Percentiles rank a stretch among this genome's conserved stretches.
Conservation (phyloP, 108 stramenopile species). For the Seminavis robusta region DNA sequence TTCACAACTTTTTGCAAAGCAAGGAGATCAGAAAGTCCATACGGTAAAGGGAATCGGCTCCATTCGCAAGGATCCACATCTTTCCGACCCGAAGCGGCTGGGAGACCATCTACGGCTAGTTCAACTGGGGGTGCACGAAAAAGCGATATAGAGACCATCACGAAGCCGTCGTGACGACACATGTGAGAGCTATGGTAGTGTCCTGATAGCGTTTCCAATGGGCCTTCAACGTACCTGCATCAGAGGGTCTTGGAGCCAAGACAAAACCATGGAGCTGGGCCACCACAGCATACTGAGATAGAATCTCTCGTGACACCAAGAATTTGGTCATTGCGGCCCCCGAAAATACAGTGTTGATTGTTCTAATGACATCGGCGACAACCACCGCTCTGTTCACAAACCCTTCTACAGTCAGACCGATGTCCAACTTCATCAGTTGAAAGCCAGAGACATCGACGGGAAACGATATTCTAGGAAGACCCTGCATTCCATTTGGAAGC, state of each 20-base stretch:
- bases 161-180: too few relatives aligned
- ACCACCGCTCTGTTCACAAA: slow-evolving; percentile 70
- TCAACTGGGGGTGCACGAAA: too few relatives aligned
- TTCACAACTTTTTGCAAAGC: slow-evolving; percentile 33
- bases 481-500: slow-evolving; percentile 49
- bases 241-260: slow-evolving; percentile 63
- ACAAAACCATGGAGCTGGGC: slow-evolving; percentile 66
- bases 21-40: slow-evolving; percentile 26
- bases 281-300: slow-evolving; percentile 54
- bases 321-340: too few relatives aligned
- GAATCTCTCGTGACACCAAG: slow-evolving; percentile 35
- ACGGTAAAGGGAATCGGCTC: slow-evolving; percentile 54
- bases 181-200: too few relatives aligned
- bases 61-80: slow-evolving; percentile 55
- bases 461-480: slow-evolving; percentile 64
- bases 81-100: slow-evolving; percentile 42
- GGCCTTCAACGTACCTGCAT: too few relatives aligned
- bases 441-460: slow-evolving; percentile 75
- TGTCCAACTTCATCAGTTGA: slow-evolving; percentile 65
- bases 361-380: slow-evolving; percentile 66
- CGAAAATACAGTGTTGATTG: too few relatives aligned
- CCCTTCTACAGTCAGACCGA: slow-evolving; percentile 59
- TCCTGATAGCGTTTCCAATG: too few relatives aligned
- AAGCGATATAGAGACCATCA: too few relatives aligned
- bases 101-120: slow-evolving; percentile 68